Percentiles rank a stretch among this genome's conserved stretches.
Conservation (phyloP, 2,329 filamentous ascomycete genomes). For the Fusarium brachygibbosum region DNA sequence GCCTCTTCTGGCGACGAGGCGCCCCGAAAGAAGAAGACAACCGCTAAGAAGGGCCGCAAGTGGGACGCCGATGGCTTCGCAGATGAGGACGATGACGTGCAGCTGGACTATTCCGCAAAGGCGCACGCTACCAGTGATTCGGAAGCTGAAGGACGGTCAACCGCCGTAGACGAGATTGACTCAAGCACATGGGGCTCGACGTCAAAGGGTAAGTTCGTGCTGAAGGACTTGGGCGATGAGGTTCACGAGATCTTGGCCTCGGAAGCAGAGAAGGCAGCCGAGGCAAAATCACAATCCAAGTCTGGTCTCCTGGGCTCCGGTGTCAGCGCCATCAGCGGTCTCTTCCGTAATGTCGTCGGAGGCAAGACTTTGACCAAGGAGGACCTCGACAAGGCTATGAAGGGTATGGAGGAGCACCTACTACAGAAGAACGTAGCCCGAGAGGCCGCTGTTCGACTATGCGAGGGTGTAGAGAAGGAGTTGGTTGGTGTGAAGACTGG, state of each 20-base stretch:
- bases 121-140: constrained; percentile 67
- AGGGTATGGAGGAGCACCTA: constrained; percentile 95
- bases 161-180: constrained; percentile 79
- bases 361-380: constrained; percentile 91
- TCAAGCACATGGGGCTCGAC: constrained; percentile 88
- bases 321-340: constrained; percentile 84
- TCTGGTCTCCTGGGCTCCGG: constrained; percentile 82
- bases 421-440: constrained; percentile 96
- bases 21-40: constrained; percentile 70
- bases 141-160: constrained; percentile 66
- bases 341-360: constrained; percentile 95
- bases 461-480: constrained; percentile 91
- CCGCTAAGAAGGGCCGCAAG: constrained; percentile 92
- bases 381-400: constrained; percentile 92
- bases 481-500: constrained; percentile 91
- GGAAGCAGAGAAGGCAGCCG: constrained; percentile 71
- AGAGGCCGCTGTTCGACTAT: constrained; percentile 91
- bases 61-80: constrained; percentile 93
- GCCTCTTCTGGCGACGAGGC: constrained; percentile 89
- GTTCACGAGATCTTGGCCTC: constrained; percentile 89
- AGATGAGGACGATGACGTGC: constrained; percentile 82
- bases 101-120: constrained; percentile 89
- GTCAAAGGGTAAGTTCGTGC: constrained; percentile 89
- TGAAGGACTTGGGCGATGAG: constrained; percentile 94
- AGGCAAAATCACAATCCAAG: constrained; percentile 62